A percentile compares a stretch with the other conserved stretches of the same genome.
phyloP scores from a whole-genome alignment of 208 protist species.

The Trypanosomatidae sp. region DNA sequence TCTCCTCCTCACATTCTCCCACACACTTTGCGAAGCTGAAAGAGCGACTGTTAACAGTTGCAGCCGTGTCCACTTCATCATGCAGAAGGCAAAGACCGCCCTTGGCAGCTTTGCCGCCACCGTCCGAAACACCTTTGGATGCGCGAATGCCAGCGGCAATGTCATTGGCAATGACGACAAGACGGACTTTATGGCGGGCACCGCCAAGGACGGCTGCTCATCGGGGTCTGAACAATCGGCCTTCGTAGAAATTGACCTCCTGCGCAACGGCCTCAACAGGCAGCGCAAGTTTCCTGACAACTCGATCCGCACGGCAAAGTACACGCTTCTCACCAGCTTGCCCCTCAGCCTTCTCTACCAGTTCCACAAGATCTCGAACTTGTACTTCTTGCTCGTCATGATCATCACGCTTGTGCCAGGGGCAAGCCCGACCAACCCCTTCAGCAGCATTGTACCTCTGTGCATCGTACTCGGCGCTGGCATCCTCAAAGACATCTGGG shows the following conservation, averaged over 20 bases:
- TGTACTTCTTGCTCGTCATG: constrained; percentile 94
- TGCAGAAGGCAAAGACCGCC: background rate
- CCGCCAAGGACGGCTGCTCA: constrained; percentile 4
- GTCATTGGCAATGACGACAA: constrained; percentile 26
- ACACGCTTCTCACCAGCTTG: constrained; percentile 58
- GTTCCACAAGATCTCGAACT: constrained; percentile 90
- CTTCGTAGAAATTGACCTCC: constrained; percentile 57
- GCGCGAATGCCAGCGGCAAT: constrained; percentile 6
- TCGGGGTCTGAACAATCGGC: constrained; percentile 7
- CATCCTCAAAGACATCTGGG: constrained; percentile 86
- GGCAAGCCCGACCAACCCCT: constrained; percentile 86
- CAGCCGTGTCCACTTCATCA: background rate
- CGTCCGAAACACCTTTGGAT: constrained; percentile 14
- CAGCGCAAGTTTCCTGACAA: constrained; percentile 51
- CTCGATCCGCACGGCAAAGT: constrained; percentile 69
- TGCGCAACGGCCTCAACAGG: constrained; percentile 53
- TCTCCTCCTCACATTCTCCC: background rate
- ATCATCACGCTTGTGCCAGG: constrained; percentile 86
- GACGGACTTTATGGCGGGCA: constrained; percentile 12
- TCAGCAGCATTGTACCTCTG: constrained; percentile 84
- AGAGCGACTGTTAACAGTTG: background rate
- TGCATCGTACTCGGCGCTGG: constrained; percentile 85
- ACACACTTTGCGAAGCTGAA: background rate
- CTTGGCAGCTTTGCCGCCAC: constrained; percentile 7
- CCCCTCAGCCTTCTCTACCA: constrained; percentile 82